These are phyloP conservation scores for Coccomyxa subellipsoidea DNA, from an alignment of 163 green algal species.

Conservation along the genomic window DNA sequence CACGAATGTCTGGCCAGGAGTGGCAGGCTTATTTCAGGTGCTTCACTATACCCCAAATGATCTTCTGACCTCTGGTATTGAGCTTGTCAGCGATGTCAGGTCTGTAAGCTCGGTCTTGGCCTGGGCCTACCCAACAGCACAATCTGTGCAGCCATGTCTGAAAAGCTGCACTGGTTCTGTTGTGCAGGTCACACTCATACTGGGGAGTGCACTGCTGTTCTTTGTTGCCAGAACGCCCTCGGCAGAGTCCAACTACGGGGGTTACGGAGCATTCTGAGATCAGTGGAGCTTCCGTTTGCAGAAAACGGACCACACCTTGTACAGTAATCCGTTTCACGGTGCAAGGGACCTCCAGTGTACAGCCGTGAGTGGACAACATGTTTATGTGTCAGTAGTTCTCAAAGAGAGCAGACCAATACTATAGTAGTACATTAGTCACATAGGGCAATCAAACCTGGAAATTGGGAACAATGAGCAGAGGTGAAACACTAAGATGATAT, in stretches of 20 bases:
- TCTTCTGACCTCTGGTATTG: neutral
- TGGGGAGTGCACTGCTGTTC: conserved; percentile 73
- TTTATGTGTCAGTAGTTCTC: neutral
- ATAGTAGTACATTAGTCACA: no score
- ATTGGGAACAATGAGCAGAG: no score
- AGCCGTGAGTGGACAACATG: no score
- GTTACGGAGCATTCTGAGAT: conserved; percentile 12
- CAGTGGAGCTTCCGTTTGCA: neutral
- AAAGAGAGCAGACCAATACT: no score
- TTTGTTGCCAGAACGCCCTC: conserved; percentile 68
- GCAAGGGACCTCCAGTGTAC: neutral
- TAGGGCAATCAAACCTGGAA: no score
- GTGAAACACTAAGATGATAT: no score
- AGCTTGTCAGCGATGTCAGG: neutral
- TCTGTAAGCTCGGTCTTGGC: no score
- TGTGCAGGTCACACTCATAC: conserved; percentile 62
- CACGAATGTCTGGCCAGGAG: conserved; percentile 35
- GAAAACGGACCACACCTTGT: neutral
- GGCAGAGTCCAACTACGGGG: conserved; percentile 28
- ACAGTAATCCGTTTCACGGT: neutral
- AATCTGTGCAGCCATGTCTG: neutral
- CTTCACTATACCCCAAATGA: no score
- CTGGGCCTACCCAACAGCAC: no score
- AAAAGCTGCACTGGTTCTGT: neutral
- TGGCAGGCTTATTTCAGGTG: conserved; percentile 55